A percentile compares a stretch with the other conserved stretches of the same genome.
These are phyloP conservation scores for Botrytis cinerea DNA, from an alignment of 2,329 filamentous ascomycete genomes.

Conservation along the genomic window DNA sequence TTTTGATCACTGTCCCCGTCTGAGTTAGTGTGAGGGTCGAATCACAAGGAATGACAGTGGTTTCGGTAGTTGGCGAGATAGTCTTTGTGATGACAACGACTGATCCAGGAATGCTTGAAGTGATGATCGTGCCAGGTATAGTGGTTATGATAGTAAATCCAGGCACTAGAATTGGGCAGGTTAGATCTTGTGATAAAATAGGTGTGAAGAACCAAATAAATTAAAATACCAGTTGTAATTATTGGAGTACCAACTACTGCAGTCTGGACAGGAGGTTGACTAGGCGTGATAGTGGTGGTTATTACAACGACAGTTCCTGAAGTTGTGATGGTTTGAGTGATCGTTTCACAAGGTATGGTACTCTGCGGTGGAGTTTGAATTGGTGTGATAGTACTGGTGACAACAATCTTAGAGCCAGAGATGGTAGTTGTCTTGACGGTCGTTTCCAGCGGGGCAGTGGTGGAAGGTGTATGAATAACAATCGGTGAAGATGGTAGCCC, in stretches of 20 bases:
- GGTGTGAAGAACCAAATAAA: not conserved
- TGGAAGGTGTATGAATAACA: not conserved
- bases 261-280: not conserved
- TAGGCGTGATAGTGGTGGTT: not conserved
- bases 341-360: slow-evolving; percentile 3
- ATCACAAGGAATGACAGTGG: slow-evolving; percentile 9
- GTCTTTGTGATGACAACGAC: slow-evolving; percentile 11
- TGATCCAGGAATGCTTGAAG: slow-evolving; percentile 8
- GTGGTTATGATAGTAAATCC: slow-evolving; percentile 1
- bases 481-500: not conserved
- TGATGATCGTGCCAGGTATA: slow-evolving; percentile 1
- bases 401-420: slow-evolving; percentile 3
- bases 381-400: slow-evolving; percentile 8
- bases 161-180: not conserved
- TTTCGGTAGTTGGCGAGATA: slow-evolving; percentile 11
- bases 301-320: slow-evolving; percentile 8
- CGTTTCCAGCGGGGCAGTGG: not conserved
- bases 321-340: slow-evolving; percentile 3
- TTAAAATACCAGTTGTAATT: not conserved
- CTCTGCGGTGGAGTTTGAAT: not conserved
- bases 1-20: not conserved
- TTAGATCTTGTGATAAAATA: not conserved
- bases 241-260: not conserved
- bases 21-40: slow-evolving; percentile 12
- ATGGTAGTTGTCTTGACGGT: not conserved